phyloP scores from a whole-genome alignment of 495 filamentous ascomycete genomes.

The Neurospora intermedia region DNA sequence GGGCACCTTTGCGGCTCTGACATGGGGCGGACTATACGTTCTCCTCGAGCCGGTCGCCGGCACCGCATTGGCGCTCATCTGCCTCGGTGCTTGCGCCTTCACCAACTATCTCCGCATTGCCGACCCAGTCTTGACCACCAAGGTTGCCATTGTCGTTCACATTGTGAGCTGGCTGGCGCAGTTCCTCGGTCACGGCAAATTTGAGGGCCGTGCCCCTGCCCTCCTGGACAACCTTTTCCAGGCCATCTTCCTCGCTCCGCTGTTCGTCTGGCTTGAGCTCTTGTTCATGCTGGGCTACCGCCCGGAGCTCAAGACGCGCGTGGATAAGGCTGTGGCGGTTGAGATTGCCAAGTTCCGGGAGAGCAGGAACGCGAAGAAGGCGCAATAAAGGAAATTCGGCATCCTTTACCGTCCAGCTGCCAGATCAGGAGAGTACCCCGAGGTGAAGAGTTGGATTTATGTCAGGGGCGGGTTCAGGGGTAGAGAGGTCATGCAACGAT shows the following conservation, averaged over 20 bases:
- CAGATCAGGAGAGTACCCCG: neutral
- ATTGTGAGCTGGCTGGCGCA: slow-evolving; percentile 74
- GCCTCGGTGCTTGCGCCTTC: slow-evolving; percentile 60
- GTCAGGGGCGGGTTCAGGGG: neutral
- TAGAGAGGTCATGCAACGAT: neutral
- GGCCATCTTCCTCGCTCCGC: slow-evolving; percentile 86
- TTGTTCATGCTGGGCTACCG: slow-evolving; percentile 87
- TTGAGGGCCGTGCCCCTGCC: slow-evolving; percentile 80
- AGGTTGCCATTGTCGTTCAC: slow-evolving; percentile 56
- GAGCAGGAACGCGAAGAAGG: slow-evolving; percentile 23
- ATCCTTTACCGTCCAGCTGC: neutral
- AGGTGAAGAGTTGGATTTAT: neutral
- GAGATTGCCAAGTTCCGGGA: slow-evolving; percentile 53
- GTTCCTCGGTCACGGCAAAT: slow-evolving; percentile 85
- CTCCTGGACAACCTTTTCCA: slow-evolving; percentile 84
- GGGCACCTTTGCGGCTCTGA: slow-evolving; percentile 60
- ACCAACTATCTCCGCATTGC: slow-evolving; percentile 62
- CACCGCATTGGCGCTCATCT: slow-evolving; percentile 55
- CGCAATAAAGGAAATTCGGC: neutral
- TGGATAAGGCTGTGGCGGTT: slow-evolving; percentile 61
- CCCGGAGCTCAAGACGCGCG: slow-evolving; percentile 67
- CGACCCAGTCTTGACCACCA: slow-evolving; percentile 56
- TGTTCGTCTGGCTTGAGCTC: slow-evolving; percentile 96
- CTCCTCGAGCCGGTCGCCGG: slow-evolving; percentile 92
- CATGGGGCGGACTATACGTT: slow-evolving; percentile 71